Evolutionary conservation across 768 basidiomycete genomes (phyloP), one percentile per base, ranked within the genome.

Genomic region (Tremella fuciformis): DNA sequence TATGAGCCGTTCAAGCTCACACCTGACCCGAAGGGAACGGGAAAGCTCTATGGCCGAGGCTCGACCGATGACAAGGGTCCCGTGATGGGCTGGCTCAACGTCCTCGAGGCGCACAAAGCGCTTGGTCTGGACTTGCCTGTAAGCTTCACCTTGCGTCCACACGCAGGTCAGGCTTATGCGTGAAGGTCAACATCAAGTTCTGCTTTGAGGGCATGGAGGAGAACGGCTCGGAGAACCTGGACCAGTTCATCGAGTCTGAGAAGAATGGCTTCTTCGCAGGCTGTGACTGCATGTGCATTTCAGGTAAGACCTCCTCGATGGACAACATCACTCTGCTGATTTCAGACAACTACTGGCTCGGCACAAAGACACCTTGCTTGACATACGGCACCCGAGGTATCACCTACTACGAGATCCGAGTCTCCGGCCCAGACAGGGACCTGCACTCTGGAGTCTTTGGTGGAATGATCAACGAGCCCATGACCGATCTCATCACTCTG

Each of bases 201-300:
- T 90, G 88, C 81, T 92, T 98, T 67, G 94, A 98, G 76, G 93
- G 80, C 50, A 98, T 96, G 93, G 94, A 98, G 76, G 94, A 98
- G 80, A 87, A 83, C 61, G 93, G 92, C 4, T 89, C 87, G 41
- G 88, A 89, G 66, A 91, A 92, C 1, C 82, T 97, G 13, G 92
- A 96, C 67, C 88, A 89, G 34, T 83, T 94, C 44, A 89, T 97
- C 61, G 77, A 81, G 59, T 80, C 80, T 49, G 92, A 96, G 80
- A 84, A 84, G 62, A 79, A 81, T 50, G 83, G 84, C 21, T 96
- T 86, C 83, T 93, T 96, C 77, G 82, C 86, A 39, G 89, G 87
- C 6, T 87, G 91, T 21, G 91, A 96, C 67, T 89, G 87, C 66
- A 88, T 93, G 55, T 98, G 94, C 82, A 97, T 97, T 69, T 78